phyloP scores from a whole-genome alignment of 371 early-diverging fungal species.

The Mucor racemosus region DNA sequence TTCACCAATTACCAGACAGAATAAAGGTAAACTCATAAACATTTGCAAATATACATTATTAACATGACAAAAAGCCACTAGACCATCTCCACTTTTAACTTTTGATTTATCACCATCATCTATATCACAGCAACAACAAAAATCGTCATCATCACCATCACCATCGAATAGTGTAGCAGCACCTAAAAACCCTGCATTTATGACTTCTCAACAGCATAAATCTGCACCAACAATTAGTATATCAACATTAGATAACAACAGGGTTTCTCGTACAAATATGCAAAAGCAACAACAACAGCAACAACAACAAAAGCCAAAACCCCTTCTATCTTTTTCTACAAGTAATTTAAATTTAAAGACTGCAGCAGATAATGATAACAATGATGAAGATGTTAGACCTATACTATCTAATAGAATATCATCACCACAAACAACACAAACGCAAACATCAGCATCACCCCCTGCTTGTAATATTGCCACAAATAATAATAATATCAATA shows the following conservation, averaged over 20 bases:
- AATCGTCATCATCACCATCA: background rate
- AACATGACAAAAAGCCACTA: background rate
- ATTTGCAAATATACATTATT: background rate
- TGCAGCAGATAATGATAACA: conserved; percentile 7
- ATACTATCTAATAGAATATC: background rate
- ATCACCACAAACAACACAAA: background rate
- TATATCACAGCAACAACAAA: background rate
- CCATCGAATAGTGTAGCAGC: background rate
- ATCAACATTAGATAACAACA: background rate
- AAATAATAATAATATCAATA: background rate
- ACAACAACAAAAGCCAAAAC: conserved; percentile 6
- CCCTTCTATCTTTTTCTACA: conserved; percentile 22
- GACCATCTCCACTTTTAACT: background rate
- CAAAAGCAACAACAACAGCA: background rate
- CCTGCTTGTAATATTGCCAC: conserved; percentile 4
- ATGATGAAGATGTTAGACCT: conserved; percentile 16
- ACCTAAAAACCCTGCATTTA: conserved; percentile 20
- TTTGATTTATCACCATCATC: conserved; percentile 6
- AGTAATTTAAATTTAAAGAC: background rate
- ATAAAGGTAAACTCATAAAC: background rate
- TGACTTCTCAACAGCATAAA: conserved; percentile 11
- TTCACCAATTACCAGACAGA: background rate
- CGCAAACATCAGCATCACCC: background rate
- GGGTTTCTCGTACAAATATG: background rate
- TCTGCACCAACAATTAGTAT: background rate